Evolutionary conservation across 768 basidiomycete species (phyloP), one percentile per base, ranked within the genome.

Genomic region (Russula abietina): DNA sequence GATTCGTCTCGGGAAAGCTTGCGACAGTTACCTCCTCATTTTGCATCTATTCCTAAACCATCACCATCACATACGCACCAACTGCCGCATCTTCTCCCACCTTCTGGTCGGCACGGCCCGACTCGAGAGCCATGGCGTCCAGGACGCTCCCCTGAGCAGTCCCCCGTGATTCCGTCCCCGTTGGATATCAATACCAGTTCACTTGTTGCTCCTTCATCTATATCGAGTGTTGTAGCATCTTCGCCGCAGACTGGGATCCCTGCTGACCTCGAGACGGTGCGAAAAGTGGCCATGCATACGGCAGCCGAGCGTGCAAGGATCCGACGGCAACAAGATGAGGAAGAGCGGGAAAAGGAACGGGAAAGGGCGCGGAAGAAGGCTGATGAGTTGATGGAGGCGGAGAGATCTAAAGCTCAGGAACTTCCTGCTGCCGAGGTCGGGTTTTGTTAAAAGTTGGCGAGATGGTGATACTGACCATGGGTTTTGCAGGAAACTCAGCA

Each of bases 351-450:
- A 70, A 86, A 83, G 52, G 87, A 88, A 72, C 83, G 83, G 67
- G 91, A 93, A 68, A 79, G 93, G 17, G 93, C 93, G 16, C 79
- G 83, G 64, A 82, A 76, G 74, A 96, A 94, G 73, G 92, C 90
- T 30, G 81, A 79, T 12, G 88, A 89, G 70, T 71, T 91, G 26
- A 89, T 88, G 71, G 84, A 81, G 10, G 32, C 48, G n/a, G 53
- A 57, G 56, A 26, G 26, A 17, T 50, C 46, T 8, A 8, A 17
- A 10, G 17, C 22, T 24, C 36, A 57, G 51, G 41, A 56, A 43
- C 19, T 14, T 19, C 14, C 55, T 19, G 19, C 30, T 24, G 28
- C 22, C 30, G 24, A 65, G 61, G 64, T 65, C 12, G 11, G 61
- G 24, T 19, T n/a, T 51, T 17, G 26, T 30, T n/a, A 45, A 24